Evolutionary conservation across 2,329 filamentous ascomycete genomes (phyloP).

Genomic region (Alternaria longipes): DNA sequence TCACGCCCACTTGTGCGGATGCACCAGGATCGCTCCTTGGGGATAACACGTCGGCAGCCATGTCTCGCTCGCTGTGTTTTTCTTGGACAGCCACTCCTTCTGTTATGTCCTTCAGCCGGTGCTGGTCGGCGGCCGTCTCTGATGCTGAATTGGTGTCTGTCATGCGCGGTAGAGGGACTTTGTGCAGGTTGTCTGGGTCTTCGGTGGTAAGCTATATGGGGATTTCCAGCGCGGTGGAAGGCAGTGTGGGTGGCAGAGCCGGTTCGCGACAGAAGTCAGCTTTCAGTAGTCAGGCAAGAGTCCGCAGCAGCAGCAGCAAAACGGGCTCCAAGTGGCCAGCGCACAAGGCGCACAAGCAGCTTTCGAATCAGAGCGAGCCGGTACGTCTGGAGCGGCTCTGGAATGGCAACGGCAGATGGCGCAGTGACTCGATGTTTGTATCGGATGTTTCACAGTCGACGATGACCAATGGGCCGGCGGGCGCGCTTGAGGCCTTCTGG

Average conservation of each 20-base stretch:
- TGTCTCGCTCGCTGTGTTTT: conserved; percentile 35
- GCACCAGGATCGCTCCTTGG: conserved; percentile 45
- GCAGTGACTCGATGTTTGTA: conserved; percentile 33
- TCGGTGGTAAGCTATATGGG: conserved; percentile 30
- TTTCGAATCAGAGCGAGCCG: conserved; percentile 34
- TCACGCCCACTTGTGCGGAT: conserved; percentile 45
- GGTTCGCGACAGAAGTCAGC: conserved; percentile 9
- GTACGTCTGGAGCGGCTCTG: conserved; percentile 38
- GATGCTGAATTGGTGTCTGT: conserved; percentile 33
- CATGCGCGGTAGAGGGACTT: conserved; percentile 44
- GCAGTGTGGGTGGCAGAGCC: conserved; percentile 20
- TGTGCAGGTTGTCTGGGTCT: conserved; percentile 17
- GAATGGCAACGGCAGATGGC: conserved; percentile 25
- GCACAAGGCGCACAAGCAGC: conserved; percentile 35
- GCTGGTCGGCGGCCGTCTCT: conserved; percentile 34
- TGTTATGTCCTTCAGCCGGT: conserved; percentile 41
- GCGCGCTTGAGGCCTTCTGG: conserved; percentile 39
- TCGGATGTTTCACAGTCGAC: conserved; percentile 26
- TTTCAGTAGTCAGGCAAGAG: conserved; percentile 7
- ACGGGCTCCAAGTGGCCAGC: conserved; percentile 27
- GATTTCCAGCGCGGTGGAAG: conserved; percentile 13
- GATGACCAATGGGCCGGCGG: conserved; percentile 40
- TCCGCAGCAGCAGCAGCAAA: conserved; percentile 20
- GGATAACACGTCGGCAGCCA: conserved; percentile 52
- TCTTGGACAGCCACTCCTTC: conserved; percentile 40